Base-by-base conservation (phyloP, 176 grass and related monocot species). In the Pharus latifolius region DNA sequence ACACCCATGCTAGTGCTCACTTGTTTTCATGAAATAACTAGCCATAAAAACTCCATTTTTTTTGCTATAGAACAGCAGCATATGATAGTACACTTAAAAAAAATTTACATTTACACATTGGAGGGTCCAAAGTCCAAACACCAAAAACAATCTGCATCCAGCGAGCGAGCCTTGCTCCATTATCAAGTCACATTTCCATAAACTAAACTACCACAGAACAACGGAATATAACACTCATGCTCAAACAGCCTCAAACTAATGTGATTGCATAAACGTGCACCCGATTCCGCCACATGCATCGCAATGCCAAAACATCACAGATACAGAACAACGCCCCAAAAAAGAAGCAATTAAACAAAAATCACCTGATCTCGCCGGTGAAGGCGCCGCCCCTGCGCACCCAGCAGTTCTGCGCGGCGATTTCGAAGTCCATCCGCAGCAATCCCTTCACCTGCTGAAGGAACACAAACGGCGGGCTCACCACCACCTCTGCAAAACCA, bases 321-420 rank as follows among this genome's bases (percentile, higher is more conserved):
- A 53, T 80, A n/a, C 20, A 11, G 25, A 77, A 54, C 19, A 44
- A 29, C n/a, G n/a, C n/a, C n/a, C n/a, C n/a, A 76, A 25, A 48
- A 10, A 14, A 10, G 33, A 78, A 23, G 26, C 9, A 77, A 61
- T 11, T n/a, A n/a, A n/a, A n/a, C n/a, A n/a, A n/a, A n/a, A n/a
- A n/a, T 51, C 52, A 96, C 93, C 89, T 97, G 74, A 92, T 92
- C 79, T 97, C 93, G 54, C 89, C 86, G 25, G 93, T 97, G 87
- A 87, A 97, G 22, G 86, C 86, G 70, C 89, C 89, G 40, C 89
- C 86, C 78, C 80, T 92, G 79, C 89, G 80, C 53, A 97, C 89
- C 93, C 89, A 97, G 45, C 86, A 92, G 68, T 97, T 97, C 69
- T 97, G 89, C 17, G 86, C 86, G 10, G 93, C 89, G 69, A 90